Conservation (phyloP, 2,329 filamentous ascomycete species). For the Rhinocladiella mackenziei region DNA sequence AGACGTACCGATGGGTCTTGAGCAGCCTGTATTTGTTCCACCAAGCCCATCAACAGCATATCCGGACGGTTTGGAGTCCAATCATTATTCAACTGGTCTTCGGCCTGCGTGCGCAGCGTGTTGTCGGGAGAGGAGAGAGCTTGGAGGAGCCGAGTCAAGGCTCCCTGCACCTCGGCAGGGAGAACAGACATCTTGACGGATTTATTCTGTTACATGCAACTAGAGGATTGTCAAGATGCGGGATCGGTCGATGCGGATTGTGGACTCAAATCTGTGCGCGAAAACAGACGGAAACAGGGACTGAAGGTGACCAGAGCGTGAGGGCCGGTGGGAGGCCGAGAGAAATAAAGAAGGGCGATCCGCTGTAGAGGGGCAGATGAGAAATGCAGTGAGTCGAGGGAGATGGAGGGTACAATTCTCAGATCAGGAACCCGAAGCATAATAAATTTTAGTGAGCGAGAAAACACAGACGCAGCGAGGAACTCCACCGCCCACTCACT, state of each 20-base stretch:
- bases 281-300: too few species aligned
- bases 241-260: not conserved
- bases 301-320: too few species aligned
- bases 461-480: too few species aligned
- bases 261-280: constrained; percentile 8
- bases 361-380: too few species aligned
- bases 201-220: constrained; percentile 13
- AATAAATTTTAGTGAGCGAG: too few species aligned
- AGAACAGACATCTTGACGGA: constrained; percentile 70
- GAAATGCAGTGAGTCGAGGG: too few species aligned
- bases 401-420: too few species aligned
- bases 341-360: too few species aligned
- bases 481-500: too few species aligned
- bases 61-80: constrained; percentile 82
- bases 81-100: constrained; percentile 84
- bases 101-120: constrained; percentile 73
- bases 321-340: too few species aligned
- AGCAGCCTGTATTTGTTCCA: constrained; percentile 82
- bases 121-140: constrained; percentile 90
- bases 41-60: constrained; percentile 85
- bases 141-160: constrained; percentile 80
- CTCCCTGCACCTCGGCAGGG: constrained; percentile 74
- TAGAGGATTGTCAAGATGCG: not conserved
- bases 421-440: too few species aligned
- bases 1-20: constrained; percentile 65